Percentiles rank a stretch among this genome's conserved stretches.
phyloP scores from a whole-genome alignment of 768 basidiomycete genomes.

The Macrolepiota fuliginosa region DNA sequence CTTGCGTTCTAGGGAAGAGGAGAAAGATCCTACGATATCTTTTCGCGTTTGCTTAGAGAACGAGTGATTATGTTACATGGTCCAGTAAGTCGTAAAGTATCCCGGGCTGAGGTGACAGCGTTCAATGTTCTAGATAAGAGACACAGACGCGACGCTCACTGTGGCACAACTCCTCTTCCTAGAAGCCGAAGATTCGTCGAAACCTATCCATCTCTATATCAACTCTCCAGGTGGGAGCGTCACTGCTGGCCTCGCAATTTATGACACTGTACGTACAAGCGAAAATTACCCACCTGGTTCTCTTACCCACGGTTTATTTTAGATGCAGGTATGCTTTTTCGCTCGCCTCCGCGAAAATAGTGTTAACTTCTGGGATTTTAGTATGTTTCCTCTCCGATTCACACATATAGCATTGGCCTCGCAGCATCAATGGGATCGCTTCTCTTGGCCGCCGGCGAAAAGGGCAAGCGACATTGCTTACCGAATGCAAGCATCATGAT shows the following conservation, averaged over 20 bases:
- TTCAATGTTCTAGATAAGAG: slow-evolving; percentile 64
- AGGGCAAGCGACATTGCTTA: slow-evolving; percentile 87
- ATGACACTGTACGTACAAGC: slow-evolving; percentile 77
- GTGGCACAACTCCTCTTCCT: slow-evolving; percentile 94
- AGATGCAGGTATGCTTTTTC: slow-evolving; percentile 66
- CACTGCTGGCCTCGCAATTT: slow-evolving; percentile 93
- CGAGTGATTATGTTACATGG: slow-evolving; percentile 96
- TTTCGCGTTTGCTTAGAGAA: slow-evolving; percentile 88
- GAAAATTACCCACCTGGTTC: slow-evolving; percentile 11
- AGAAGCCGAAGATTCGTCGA: slow-evolving; percentile 92
- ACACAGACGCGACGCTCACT: slow-evolving; percentile 82
- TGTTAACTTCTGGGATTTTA: slow-evolving; percentile 24
- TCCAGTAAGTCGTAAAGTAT: slow-evolving; percentile 54
- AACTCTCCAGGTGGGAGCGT: slow-evolving; percentile 97
- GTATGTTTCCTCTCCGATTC: slow-evolving; percentile 94
- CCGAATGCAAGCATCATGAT: slow-evolving; percentile 98
- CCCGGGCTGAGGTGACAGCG: background rate
- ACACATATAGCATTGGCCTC: slow-evolving; percentile 94
- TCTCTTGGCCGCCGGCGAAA: slow-evolving; percentile 87
- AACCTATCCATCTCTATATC: slow-evolving; percentile 96
- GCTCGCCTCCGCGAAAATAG: slow-evolving; percentile 15
- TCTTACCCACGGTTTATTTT: slow-evolving; percentile 1
- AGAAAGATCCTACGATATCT: slow-evolving; percentile 93
- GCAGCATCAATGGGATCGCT: slow-evolving; percentile 97
- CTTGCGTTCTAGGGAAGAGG: slow-evolving; percentile 63